A percentile compares a stretch with the other conserved stretches of the same genome.
Conservation (phyloP, 768 basidiomycete genomes). For the Boletus rex-veris region DNA sequence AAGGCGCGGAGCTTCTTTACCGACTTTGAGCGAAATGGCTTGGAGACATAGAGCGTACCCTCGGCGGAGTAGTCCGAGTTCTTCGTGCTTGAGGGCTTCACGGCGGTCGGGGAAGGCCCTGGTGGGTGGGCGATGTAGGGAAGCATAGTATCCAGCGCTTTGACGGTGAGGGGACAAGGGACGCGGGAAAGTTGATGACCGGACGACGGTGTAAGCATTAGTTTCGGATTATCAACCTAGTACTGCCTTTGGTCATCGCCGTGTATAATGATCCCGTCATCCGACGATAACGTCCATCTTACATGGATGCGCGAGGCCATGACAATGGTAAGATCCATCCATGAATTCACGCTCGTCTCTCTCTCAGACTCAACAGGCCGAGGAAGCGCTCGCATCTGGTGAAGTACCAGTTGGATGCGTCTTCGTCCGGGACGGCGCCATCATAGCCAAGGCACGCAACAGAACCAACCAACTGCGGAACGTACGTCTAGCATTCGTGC, state of each 20-base stretch:
- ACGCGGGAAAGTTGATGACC: too few species aligned
- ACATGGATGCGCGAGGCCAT: constrained; percentile 83
- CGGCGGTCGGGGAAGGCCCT: constrained; percentile 4
- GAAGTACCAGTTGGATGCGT: constrained; percentile 98
- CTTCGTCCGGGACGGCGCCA: constrained; percentile 72
- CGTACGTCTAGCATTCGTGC: constrained; percentile 44
- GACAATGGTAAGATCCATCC: constrained; percentile 55
- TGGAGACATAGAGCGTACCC: constrained; percentile 72
- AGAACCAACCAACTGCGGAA: constrained; percentile 93
- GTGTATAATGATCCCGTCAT: not conserved
- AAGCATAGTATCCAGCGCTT: not conserved
- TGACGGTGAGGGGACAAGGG: not conserved
- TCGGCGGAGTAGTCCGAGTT: constrained; percentile 43
- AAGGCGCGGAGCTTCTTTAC: constrained; percentile 79
- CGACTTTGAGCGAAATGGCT: constrained; percentile 67
- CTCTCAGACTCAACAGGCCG: constrained; percentile 49
- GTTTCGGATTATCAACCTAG: too few species aligned
- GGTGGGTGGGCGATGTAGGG: constrained; percentile 3
- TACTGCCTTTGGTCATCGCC: too few species aligned
- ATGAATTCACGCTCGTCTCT: not conserved
- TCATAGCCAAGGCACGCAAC: constrained; percentile 88
- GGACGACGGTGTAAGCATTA: too few species aligned
- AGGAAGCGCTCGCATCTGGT: constrained; percentile 76
- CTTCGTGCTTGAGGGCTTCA: constrained; percentile 10
- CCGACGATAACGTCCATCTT: constrained; percentile 32